A percentile compares a stretch with the other conserved stretches of the same genome.
Conservation (phyloP, 176 grass and related monocot genomes). For the Triticum monococcum region DNA sequence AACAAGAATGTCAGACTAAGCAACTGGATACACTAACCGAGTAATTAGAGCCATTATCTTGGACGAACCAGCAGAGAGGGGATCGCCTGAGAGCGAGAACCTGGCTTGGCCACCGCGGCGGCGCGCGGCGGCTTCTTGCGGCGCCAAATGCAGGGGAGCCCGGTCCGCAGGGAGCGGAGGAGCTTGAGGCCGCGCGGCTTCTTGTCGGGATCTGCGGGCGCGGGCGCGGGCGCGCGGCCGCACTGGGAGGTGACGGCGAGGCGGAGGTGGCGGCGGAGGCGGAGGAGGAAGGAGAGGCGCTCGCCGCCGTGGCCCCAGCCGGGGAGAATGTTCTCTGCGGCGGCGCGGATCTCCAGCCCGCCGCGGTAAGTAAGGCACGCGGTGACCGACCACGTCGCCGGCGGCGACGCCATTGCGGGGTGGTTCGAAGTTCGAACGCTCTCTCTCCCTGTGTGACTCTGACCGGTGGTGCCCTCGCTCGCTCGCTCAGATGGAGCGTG, state of each 20-base stretch:
- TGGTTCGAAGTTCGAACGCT: background rate
- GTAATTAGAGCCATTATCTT: background rate
- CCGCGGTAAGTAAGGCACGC: conserved; percentile 50
- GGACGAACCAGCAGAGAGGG: background rate
- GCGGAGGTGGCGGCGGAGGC: conserved; percentile 53
- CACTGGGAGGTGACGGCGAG: conserved; percentile 24
- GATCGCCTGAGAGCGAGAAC: background rate
- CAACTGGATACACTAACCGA: no score
- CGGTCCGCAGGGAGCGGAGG: conserved; percentile 1
- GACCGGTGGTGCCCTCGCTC: background rate
- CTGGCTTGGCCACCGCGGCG: background rate
- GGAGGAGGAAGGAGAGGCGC: conserved; percentile 60
- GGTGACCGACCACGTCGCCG: conserved; percentile 55
- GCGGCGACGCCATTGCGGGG: background rate
- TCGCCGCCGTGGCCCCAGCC: conserved; percentile 60
- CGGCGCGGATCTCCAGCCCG: conserved; percentile 53
- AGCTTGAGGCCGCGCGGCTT: background rate
- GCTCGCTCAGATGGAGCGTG: background rate
- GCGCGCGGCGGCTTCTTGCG: background rate
- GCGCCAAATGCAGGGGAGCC: background rate
- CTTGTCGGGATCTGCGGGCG: background rate
- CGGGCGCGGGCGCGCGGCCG: background rate
- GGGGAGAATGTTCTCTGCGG: conserved; percentile 58
- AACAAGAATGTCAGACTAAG: background rate
- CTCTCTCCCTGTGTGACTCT: background rate